Evolutionary conservation across 2,329 filamentous ascomycete species (phyloP).

Genomic region (Magnaporthiopsis rhizophila): DNA sequence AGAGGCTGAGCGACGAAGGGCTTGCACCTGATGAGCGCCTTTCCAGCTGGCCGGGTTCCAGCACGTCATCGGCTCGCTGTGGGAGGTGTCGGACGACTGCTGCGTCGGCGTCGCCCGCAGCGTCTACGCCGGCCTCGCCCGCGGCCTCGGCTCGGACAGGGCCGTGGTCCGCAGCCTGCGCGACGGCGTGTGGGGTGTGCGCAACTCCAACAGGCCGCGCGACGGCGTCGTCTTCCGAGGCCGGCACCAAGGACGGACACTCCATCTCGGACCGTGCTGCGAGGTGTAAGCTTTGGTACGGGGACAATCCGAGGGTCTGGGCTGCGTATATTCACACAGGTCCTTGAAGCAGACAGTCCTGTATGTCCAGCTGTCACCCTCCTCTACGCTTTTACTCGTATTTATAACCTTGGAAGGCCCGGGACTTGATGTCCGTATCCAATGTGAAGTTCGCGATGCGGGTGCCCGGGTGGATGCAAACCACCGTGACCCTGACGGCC

Average conservation of each 20-base stretch:
- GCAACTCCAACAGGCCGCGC: neutral
- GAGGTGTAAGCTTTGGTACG: neutral
- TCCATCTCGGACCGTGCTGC: neutral
- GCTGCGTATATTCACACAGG: conserved; percentile 1
- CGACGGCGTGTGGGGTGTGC: neutral
- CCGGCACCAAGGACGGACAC: neutral
- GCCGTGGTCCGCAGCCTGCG: neutral
- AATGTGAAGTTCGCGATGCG: too few species aligned
- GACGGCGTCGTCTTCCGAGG: neutral
- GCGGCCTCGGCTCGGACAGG: neutral
- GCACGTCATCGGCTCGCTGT: conserved; percentile 33
- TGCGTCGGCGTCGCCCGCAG: conserved; percentile 21
- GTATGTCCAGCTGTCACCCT: too few species aligned
- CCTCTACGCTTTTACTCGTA: too few species aligned
- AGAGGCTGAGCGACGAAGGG: conserved; percentile 24
- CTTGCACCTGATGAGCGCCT: conserved; percentile 29
- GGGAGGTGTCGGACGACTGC: conserved; percentile 26
- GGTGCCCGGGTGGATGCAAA: too few species aligned
- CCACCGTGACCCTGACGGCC: too few species aligned
- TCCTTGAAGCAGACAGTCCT: neutral
- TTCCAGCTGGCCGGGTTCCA: conserved; percentile 30
- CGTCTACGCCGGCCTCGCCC: conserved; percentile 52
- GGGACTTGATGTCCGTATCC: too few species aligned
- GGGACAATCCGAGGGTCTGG: neutral
- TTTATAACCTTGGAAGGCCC: too few species aligned